Percentiles rank a stretch among this genome's conserved stretches.
Evolutionary conservation across 495 filamentous ascomycete genomes (phyloP).

Genomic region (Trichoderma parareesei): DNA sequence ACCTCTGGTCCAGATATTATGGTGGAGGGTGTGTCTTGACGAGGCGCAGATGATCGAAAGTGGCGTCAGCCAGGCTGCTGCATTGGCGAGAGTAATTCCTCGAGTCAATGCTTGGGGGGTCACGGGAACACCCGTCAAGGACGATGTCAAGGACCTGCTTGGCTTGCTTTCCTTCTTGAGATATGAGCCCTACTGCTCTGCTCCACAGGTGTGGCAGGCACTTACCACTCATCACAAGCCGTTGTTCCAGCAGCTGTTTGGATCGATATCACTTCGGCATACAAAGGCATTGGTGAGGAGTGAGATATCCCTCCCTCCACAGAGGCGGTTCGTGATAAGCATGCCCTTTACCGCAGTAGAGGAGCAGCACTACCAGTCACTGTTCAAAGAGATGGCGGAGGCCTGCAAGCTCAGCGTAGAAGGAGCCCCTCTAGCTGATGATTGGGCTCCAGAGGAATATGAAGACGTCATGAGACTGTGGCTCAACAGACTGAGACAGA

Average conservation of each 20-base stretch:
- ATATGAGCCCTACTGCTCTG: conserved; percentile 63
- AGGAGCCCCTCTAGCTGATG: conserved; percentile 50
- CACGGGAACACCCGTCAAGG: conserved; percentile 79
- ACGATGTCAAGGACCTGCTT: conserved; percentile 39
- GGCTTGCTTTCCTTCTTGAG: conserved; percentile 75
- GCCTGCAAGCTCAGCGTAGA: conserved; percentile 55
- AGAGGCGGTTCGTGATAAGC: conserved; percentile 79
- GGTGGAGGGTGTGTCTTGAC: conserved; percentile 92
- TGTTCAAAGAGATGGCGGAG: conserved; percentile 65
- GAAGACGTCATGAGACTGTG: conserved; percentile 56
- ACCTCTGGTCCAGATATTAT: conserved; percentile 68
- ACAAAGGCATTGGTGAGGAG: conserved; percentile 71
- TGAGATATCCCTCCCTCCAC: conserved; percentile 64
- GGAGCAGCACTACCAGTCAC: conserved; percentile 70
- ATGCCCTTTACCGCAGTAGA: conserved; percentile 83
- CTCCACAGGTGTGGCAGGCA: conserved; percentile 54
- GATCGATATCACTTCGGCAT: conserved; percentile 67
- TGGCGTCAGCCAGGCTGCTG: conserved; percentile 74
- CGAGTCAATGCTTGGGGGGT: conserved; percentile 84
- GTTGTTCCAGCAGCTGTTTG: conserved; percentile 58
- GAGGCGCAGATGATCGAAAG: conserved; percentile 95
- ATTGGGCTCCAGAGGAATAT: conserved; percentile 56
- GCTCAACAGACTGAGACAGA: conserved; percentile 59
- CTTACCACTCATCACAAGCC: conserved; percentile 50
- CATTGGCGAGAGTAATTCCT: conserved; percentile 70